Evolutionary conservation across 345 rosid genomes (phyloP).

Genomic region (Ricinus communis): DNA sequence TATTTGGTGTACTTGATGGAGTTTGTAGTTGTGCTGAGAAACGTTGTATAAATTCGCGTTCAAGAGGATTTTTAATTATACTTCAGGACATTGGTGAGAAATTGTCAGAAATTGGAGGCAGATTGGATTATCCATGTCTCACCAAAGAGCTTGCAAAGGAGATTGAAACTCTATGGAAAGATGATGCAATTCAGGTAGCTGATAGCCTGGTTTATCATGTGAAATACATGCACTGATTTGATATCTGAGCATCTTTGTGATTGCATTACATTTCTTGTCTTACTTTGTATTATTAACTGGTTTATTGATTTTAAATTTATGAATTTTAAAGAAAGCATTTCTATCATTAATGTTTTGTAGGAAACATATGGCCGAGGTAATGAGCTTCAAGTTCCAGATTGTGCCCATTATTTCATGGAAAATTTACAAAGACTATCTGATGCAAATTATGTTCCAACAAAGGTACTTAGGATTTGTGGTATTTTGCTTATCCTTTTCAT

Average conservation of each 20-base stretch:
- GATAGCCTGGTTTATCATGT: slow-evolving; percentile 17
- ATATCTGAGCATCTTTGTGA: background rate
- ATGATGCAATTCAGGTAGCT: slow-evolving; percentile 86
- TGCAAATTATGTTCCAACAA: slow-evolving; percentile 78
- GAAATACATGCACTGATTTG: background rate
- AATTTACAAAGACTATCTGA: slow-evolving; percentile 79
- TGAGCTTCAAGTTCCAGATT: slow-evolving; percentile 96
- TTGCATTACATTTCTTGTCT: background rate
- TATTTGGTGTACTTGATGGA: background rate
- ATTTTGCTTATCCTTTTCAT: background rate
- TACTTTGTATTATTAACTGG: background rate
- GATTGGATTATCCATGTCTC: slow-evolving; percentile 69
- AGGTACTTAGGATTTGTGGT: slow-evolving; percentile 46
- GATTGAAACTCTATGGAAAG: slow-evolving; percentile 86
- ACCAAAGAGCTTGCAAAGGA: slow-evolving; percentile 73
- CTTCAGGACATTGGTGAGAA: slow-evolving; percentile 74
- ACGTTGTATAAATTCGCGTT: background rate
- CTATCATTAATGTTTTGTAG: slow-evolving; percentile 38
- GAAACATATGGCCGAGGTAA: slow-evolving; percentile 80
- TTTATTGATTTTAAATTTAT: background rate
- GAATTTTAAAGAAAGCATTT: background rate
- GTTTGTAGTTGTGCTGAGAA: background rate
- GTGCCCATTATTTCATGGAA: slow-evolving; percentile 89
- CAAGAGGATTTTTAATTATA: slow-evolving; percentile 21
- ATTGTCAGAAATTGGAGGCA: slow-evolving; percentile 77